Percentiles rank a stretch among this genome's conserved stretches.
phyloP scores from a whole-genome alignment of 2,329 filamentous ascomycete species.

The Aaosphaeria arxii region DNA sequence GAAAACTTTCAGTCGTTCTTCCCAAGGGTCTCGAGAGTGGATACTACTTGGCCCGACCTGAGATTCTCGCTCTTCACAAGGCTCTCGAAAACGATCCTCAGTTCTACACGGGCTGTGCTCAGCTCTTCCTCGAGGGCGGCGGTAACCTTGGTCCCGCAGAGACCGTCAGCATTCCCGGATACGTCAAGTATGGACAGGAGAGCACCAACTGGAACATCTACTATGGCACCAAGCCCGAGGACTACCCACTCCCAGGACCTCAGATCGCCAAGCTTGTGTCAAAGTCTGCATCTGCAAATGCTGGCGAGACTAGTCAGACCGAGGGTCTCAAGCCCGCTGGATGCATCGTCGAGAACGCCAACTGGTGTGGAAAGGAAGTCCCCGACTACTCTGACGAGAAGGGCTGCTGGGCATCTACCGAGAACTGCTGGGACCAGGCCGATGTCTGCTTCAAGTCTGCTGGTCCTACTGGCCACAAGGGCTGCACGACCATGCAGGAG shows the following conservation, averaged over 20 bases:
- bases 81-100: conserved; percentile 58
- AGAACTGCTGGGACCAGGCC: conserved; percentile 55
- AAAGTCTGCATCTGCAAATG: conserved; percentile 8
- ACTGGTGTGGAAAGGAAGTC: conserved; percentile 69
- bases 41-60: conserved; percentile 69
- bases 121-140: conserved; percentile 60
- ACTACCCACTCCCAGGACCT: conserved; percentile 59
- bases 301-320: conserved; percentile 30
- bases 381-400: conserved; percentile 52
- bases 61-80: conserved; percentile 66
- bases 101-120: conserved; percentile 70
- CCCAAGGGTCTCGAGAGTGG: conserved; percentile 61
- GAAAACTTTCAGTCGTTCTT: conserved; percentile 61
- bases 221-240: conserved; percentile 33
- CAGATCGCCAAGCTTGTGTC: conserved; percentile 48
- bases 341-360: conserved; percentile 65
- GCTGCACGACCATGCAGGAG: conserved; percentile 61
- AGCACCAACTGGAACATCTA: conserved; percentile 67
- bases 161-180: conserved; percentile 64
- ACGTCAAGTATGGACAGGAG: conserved; percentile 54
- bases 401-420: conserved; percentile 56
- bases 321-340: conserved; percentile 54
- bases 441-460: conserved; percentile 58
- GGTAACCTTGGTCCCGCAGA: conserved; percentile 49
- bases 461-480: conserved; percentile 57